These are phyloP conservation scores for Abrus pulchellus DNA, from an alignment of 306 rosid genomes.

Conservation along the genomic window DNA sequence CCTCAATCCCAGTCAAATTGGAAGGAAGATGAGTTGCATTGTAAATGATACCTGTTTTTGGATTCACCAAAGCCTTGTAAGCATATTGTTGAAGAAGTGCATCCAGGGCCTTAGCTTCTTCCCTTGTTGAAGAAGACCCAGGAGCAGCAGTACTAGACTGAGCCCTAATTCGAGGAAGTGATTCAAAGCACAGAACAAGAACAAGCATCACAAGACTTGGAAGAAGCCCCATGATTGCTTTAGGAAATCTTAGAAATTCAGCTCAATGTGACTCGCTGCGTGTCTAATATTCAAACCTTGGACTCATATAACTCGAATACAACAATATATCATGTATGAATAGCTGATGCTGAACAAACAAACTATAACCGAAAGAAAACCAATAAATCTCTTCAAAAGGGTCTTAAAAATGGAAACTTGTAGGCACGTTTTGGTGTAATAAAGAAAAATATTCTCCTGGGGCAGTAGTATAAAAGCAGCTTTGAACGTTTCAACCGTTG, in stretches of 20 bases:
- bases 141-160: slow-evolving; percentile 46
- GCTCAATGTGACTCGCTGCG: slow-evolving; percentile 53
- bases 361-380: slow-evolving; percentile 48
- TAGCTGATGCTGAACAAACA: slow-evolving; percentile 6
- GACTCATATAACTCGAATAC: slow-evolving; percentile 38
- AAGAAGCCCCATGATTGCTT: slow-evolving; percentile 70
- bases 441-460: slow-evolving; percentile 51
- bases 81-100: slow-evolving; percentile 67
- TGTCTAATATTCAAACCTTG: slow-evolving; percentile 23
- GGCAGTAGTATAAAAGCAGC: slow-evolving; percentile 55
- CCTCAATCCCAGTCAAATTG: slow-evolving; percentile 63
- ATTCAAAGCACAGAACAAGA: slow-evolving; percentile 55
- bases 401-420: slow-evolving; percentile 48
- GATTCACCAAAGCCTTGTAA: slow-evolving; percentile 60
- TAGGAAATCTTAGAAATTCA: slow-evolving; percentile 43
- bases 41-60: slow-evolving; percentile 68
- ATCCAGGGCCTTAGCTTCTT: slow-evolving; percentile 57
- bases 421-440: slow-evolving; percentile 50
- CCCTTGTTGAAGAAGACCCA: slow-evolving; percentile 47
- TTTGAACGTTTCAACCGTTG: slow-evolving; percentile 82
- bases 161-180: slow-evolving; percentile 57
- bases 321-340: slow-evolving; percentile 15
- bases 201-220: slow-evolving; percentile 65
- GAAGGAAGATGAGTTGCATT: slow-evolving; percentile 56
- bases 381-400: slow-evolving; percentile 49